These are phyloP conservation scores for Pezicula neosporulosa DNA, from an alignment of 2,329 filamentous ascomycete genomes.

Conservation along the genomic window DNA sequence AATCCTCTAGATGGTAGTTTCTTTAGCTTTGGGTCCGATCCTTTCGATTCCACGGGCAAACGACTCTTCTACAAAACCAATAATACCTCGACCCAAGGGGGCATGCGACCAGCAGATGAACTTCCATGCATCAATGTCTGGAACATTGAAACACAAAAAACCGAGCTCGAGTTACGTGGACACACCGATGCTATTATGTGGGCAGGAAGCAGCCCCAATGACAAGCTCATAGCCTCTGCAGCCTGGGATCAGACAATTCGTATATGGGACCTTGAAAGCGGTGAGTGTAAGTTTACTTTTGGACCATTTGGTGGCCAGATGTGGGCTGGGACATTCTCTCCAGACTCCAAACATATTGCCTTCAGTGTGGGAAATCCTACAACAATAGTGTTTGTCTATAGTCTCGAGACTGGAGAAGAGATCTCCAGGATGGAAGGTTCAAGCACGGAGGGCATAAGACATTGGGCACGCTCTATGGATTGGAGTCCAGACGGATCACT, in stretches of 20 bases:
- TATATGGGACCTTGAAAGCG: neutral
- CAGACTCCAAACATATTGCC: too few relatives aligned
- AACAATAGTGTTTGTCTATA: too few relatives aligned
- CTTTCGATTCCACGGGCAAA: neutral
- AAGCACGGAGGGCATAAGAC: too few relatives aligned
- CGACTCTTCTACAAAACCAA: neutral
- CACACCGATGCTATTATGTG: conserved; percentile 3
- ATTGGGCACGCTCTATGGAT: too few relatives aligned
- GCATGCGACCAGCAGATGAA: neutral
- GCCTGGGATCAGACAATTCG: conserved; percentile 1
- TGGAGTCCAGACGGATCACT: too few relatives aligned
- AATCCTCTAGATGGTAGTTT: neutral
- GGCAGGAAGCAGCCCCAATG: neutral
- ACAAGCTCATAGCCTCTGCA: neutral
- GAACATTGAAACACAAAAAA: neutral
- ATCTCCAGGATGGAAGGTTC: too few relatives aligned
- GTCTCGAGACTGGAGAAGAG: too few relatives aligned
- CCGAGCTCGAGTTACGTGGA: neutral
- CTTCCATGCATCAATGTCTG: neutral
- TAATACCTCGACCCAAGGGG: neutral
- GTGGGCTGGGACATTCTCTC: neutral
- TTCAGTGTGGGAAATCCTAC: too few relatives aligned
- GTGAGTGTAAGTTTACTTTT: neutral
- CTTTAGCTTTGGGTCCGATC: neutral
- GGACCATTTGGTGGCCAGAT: neutral